A percentile compares a stretch with the other conserved stretches of the same genome.
phyloP scores from a whole-genome alignment of 805 yeast species.

The Candida palmyrensis region DNA sequence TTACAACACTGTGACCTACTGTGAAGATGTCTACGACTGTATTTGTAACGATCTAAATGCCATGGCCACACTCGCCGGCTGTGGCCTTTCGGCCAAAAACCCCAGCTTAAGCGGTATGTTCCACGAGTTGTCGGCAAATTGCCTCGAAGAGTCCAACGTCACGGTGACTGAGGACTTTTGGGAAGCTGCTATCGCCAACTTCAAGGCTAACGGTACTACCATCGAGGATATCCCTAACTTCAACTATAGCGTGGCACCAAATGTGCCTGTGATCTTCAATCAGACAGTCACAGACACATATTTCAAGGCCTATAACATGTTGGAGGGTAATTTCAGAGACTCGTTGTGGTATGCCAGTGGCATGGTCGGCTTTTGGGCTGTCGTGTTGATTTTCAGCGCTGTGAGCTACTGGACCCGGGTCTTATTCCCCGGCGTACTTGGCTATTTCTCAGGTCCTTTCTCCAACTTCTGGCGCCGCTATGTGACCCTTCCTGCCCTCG shows the following conservation, averaged over 20 bases:
- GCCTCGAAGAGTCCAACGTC: no score
- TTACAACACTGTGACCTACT: no score
- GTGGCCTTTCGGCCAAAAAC: no score
- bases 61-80: constrained; percentile 27
- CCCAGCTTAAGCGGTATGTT: no score
- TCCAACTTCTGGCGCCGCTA: constrained; percentile 28
- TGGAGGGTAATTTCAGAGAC: constrained; percentile 17
- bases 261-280: constrained; percentile 23
- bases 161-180: constrained; percentile 15
- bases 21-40: no score
- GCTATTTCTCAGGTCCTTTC: constrained; percentile 19
- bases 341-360: constrained; percentile 22
- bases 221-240: neutral
- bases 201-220: constrained; percentile 11
- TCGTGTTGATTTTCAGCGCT: constrained; percentile 14
- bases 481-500: constrained; percentile 36
- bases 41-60: no score
- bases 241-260: constrained; percentile 9
- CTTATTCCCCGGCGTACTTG: constrained; percentile 16
- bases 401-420: constrained; percentile 28
- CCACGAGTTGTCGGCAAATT: no score
- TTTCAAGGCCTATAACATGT: constrained; percentile 11
- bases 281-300: constrained; percentile 8
- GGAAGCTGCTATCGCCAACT: constrained; percentile 11
- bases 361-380: constrained; percentile 16